Evolutionary conservation across 1,284 basidiomycete genomes (phyloP), one percentile per base, ranked within the genome.

Genomic region (Wallemia mellicola): DNA sequence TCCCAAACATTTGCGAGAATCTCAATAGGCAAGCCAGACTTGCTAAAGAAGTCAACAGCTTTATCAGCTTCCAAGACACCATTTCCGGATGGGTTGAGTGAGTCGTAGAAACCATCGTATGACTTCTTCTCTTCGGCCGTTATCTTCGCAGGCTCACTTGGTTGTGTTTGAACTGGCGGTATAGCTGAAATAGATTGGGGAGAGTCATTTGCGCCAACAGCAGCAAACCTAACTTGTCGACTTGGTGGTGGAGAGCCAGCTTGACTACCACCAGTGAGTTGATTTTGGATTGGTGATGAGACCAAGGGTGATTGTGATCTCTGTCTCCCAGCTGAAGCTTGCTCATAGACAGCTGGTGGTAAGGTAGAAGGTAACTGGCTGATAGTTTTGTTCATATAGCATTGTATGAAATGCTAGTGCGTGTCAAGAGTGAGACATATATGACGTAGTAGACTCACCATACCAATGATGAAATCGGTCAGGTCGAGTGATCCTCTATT

Each of bases 31-130:
- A 99, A 73, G 61, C 87, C 83, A 59, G 88, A 92, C 69, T 91
- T 82, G 63, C 94, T 72, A 81, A 99, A 86, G 71, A 98, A 98
- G 2, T 87, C 87, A 0, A 96, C 94, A 2, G 89, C 94, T 24
- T 86, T 79, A 63, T 92, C 86, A 11, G 89, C 91, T 66, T 92
- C 88, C 28, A 98, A 84, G 64, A 76, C 83, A 1, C 89, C 91
- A 62, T 73, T 77, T 64, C 78, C 80, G 62, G 78, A 75, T 17
- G 76, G 71, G 69, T 98, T 94, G 30, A 98, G 76, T 27, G 75
- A 75, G 60, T 85, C 80, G 67, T 96, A 99, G 71, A 83, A 83
- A 17, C 73, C 73, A 68, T 98, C 91, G 1, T 83, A 75, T 32
- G 74, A 77, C 0, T 80, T 76, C 69, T 95, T 95, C 66, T 92